phyloP scores from a whole-genome alignment of 2,329 filamentous ascomycete species.

The Allantophomopsis lycopodina region DNA sequence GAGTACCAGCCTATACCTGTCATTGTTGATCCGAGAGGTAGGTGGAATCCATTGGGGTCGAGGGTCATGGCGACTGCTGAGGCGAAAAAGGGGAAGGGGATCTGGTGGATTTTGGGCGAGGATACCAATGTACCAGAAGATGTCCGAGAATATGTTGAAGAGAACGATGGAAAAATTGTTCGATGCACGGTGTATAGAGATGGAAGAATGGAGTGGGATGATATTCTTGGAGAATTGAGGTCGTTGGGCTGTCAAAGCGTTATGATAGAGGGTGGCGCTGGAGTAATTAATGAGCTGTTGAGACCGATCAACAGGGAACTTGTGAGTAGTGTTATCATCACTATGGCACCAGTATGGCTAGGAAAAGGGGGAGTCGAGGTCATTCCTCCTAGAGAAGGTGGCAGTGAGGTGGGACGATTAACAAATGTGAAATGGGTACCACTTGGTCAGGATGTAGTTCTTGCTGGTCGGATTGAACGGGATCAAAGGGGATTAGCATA shows the following conservation, averaged over 20 bases:
- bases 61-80: slow-evolving; percentile 54
- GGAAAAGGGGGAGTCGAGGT: slow-evolving; percentile 72
- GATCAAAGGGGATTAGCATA: not conserved
- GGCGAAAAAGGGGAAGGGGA: slow-evolving; percentile 54
- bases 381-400: slow-evolving; percentile 32
- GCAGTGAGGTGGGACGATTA: not conserved
- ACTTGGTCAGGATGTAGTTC: slow-evolving; percentile 1
- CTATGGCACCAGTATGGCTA: slow-evolving; percentile 83
- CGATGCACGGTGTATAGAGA: not conserved
- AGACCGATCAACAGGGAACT: slow-evolving; percentile 42
- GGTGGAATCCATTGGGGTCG: slow-evolving; percentile 51
- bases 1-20: slow-evolving; percentile 64
- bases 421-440: slow-evolving; percentile 1
- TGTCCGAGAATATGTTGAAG: slow-evolving; percentile 5
- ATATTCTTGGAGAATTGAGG: slow-evolving; percentile 26
- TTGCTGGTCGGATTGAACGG: not conserved
- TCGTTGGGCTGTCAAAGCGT: slow-evolving; percentile 56
- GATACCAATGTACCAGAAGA: not conserved
- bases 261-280: slow-evolving; percentile 84
- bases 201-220: slow-evolving; percentile 2
- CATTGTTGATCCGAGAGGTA: slow-evolving; percentile 63
- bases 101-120: slow-evolving; percentile 45
- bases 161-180: slow-evolving; percentile 6
- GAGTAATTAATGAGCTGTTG: slow-evolving; percentile 73
- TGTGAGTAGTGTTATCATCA: slow-evolving; percentile 70